Conservation (phyloP, 2,329 filamentous ascomycete species). For the Fusarium brevicatenulatum region DNA sequence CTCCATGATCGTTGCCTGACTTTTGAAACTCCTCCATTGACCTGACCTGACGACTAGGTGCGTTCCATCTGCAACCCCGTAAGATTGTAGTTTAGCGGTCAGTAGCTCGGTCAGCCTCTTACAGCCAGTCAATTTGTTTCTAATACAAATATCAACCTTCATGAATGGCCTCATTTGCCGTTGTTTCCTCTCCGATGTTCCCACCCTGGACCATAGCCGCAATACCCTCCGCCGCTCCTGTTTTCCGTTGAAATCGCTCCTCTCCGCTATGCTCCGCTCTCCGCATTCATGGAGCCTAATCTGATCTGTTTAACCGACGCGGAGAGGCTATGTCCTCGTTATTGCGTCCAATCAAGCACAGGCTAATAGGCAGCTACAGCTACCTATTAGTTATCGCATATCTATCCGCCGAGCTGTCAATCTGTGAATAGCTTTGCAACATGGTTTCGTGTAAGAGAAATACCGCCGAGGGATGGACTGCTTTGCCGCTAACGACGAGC, state of each 20-base stretch:
- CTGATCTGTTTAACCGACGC: constrained; percentile 40
- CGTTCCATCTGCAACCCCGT: constrained; percentile 2
- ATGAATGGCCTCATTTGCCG: constrained; percentile 33
- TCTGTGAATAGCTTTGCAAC: constrained; percentile 48
- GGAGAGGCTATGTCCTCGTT: constrained; percentile 8
- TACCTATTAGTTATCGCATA: constrained; percentile 31
- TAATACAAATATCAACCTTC: neutral
- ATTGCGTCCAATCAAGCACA: constrained; percentile 37
- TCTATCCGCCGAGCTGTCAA: constrained; percentile 39
- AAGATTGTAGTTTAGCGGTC: constrained; percentile 24
- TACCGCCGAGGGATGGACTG: constrained; percentile 32
- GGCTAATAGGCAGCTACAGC: constrained; percentile 22
- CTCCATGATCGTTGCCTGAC: constrained; percentile 35
- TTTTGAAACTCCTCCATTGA: constrained; percentile 7
- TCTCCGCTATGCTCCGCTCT: constrained; percentile 34
- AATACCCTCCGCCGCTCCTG: constrained; percentile 14
- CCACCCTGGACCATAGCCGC: neutral
- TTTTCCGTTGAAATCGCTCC: constrained; percentile 16
- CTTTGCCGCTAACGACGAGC: constrained; percentile 33
- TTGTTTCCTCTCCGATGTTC: neutral
- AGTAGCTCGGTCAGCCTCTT: neutral
- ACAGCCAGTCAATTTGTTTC: constrained; percentile 23
- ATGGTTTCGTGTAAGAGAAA: constrained; percentile 53
- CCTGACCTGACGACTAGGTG: constrained; percentile 22
- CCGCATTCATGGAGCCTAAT: constrained; percentile 30